Conservation (phyloP, 2,329 filamentous ascomycete species). For the Fusarium scirpi region DNA sequence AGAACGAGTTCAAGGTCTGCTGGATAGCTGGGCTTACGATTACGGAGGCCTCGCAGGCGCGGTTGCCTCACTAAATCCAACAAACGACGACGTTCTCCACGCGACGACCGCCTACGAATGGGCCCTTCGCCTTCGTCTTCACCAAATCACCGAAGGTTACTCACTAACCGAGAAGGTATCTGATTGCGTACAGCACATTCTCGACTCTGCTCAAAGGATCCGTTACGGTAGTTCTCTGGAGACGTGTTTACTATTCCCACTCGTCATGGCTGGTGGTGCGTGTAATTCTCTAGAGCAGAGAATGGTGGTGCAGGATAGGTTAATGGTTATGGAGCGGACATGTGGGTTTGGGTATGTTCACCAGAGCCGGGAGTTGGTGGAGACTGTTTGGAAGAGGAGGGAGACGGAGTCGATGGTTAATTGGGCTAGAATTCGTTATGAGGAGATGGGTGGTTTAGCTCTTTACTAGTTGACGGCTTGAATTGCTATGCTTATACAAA, state of each 20-base stretch:
- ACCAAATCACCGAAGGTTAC: constrained; percentile 19
- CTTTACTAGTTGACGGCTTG: not conserved
- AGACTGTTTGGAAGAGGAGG: constrained; percentile 20
- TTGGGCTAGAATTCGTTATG: constrained; percentile 16
- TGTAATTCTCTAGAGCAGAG: constrained; percentile 11
- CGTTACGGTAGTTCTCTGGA: constrained; percentile 4
- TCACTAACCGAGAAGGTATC: not conserved
- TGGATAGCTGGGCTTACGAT: constrained; percentile 15
- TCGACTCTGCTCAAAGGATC: not conserved
- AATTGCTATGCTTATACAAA: not conserved
- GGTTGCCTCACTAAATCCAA: not conserved
- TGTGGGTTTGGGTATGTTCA: constrained; percentile 13
- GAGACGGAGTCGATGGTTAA: constrained; percentile 14
- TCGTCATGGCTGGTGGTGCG: constrained; percentile 9
- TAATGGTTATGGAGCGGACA: constrained; percentile 15
- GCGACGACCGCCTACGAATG: constrained; percentile 17
- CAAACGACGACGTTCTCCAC: constrained; percentile 5
- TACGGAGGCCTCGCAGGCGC: constrained; percentile 7
- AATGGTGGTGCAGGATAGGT: constrained; percentile 6
- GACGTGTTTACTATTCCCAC: constrained; percentile 4
- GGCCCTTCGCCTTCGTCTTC: constrained; percentile 10
- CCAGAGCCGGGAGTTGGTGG: constrained; percentile 15
- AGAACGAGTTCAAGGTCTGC: not conserved
- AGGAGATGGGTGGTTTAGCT: constrained; percentile 16
- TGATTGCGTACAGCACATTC: constrained; percentile 5